Conservation (phyloP, 768 basidiomycete genomes). For the Neoboletus magnificus region DNA sequence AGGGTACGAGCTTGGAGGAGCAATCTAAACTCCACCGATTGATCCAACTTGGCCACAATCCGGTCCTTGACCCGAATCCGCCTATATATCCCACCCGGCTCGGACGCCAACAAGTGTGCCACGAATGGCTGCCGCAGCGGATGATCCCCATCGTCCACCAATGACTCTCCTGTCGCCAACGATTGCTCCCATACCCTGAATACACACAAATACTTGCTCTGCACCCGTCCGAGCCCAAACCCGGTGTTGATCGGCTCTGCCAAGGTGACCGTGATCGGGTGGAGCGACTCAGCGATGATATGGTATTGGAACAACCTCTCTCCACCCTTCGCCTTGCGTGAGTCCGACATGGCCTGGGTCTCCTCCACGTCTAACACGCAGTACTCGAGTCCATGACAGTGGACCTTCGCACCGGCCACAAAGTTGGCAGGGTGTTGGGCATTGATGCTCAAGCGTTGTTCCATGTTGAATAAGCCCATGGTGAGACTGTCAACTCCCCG, state of each 20-base stretch:
- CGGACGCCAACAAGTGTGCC: constrained; percentile 15
- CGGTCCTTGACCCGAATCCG: constrained; percentile 17
- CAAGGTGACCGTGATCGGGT: constrained; percentile 21
- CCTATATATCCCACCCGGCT: constrained; percentile 17
- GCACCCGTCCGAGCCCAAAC: constrained; percentile 13
- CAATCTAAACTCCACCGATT: constrained; percentile 14
- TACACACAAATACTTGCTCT: constrained; percentile 14
- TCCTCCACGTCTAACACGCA: constrained; percentile 15
- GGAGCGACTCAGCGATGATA: constrained; percentile 13
- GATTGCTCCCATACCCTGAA: constrained; percentile 23
- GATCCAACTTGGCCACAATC: constrained; percentile 19
- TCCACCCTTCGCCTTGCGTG: not conserved
- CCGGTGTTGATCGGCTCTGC: constrained; percentile 20
- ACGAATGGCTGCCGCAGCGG: constrained; percentile 21
- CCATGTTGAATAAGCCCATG: constrained; percentile 18
- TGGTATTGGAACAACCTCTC: constrained; percentile 14
- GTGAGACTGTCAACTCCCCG: constrained; percentile 9
- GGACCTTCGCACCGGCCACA: constrained; percentile 18
- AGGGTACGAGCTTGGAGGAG: constrained; percentile 15
- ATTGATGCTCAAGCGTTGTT: constrained; percentile 18
- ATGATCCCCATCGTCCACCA: constrained; percentile 10
- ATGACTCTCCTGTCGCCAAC: constrained; percentile 6
- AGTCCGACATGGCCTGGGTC: constrained; percentile 9
- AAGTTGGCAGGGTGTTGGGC: constrained; percentile 21
- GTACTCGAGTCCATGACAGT: constrained; percentile 23